Conservation (phyloP, 148 eudicot genomes). For the Arbutus unedo region DNA sequence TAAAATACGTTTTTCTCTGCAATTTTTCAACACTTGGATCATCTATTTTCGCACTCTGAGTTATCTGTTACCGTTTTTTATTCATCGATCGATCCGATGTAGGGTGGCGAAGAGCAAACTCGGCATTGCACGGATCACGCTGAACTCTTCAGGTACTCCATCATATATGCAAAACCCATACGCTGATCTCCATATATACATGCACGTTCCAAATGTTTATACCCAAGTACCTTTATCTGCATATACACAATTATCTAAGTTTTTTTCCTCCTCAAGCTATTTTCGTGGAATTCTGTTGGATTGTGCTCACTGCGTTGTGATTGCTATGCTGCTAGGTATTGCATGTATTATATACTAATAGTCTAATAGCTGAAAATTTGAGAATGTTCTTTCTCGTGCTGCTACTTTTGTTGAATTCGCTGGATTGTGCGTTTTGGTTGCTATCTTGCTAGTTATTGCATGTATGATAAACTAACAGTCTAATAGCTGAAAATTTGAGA, state of each 20-base stretch:
- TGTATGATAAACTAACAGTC: not conserved
- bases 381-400: not conserved
- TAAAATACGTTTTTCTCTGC: not conserved
- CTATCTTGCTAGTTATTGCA: not conserved
- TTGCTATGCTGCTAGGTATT: not conserved
- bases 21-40: not conserved
- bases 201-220: not conserved
- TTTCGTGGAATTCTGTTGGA: not conserved
- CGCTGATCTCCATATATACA: not conserved
- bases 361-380: not conserved
- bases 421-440: too few species aligned
- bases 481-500: not conserved
- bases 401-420: too few species aligned
- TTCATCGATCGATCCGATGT: not conserved
- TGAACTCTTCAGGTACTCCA: conserved; percentile 68
- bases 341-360: not conserved
- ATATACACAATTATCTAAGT: not conserved
- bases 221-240: not conserved
- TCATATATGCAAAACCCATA: not conserved
- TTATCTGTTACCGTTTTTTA: not conserved
- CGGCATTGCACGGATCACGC: conserved; percentile 90
- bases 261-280: not conserved
- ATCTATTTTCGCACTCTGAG: not conserved
- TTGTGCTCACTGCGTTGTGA: too few species aligned
- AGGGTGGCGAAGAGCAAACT: conserved; percentile 90